These are phyloP conservation scores for Phytopythium cucurbitacearum DNA, from an alignment of 352 stramenopile genomes.

Conservation along the genomic window DNA sequence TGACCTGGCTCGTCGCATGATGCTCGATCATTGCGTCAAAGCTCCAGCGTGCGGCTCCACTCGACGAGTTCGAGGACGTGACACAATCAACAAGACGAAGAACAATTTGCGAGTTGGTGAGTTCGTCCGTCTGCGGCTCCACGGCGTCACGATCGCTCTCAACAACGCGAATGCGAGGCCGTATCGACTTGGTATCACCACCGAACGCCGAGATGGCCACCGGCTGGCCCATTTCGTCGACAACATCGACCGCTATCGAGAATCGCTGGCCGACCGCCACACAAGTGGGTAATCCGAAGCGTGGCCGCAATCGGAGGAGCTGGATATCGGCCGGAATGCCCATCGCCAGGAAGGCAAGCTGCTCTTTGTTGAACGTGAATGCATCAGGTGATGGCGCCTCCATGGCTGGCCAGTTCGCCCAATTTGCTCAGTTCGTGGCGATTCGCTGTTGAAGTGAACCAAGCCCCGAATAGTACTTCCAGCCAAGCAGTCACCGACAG, in stretches of 20 bases:
- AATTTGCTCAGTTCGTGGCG: too few species aligned
- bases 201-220: conserved; percentile 5
- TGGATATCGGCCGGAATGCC: conserved; percentile 12
- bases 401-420: neutral
- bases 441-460: too few species aligned
- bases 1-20: neutral
- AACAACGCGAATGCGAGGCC: neutral
- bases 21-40: neutral
- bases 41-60: neutral
- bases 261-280: conserved; percentile 23
- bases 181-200: neutral
- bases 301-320: conserved; percentile 41
- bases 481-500: too few species aligned
- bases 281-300: conserved; percentile 27
- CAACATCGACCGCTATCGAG: conserved; percentile 34
- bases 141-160: neutral
- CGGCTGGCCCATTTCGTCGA: conserved; percentile 54
- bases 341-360: conserved; percentile 9
- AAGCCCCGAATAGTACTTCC: too few species aligned
- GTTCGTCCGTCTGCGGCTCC: too few species aligned
- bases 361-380: conserved; percentile 10
- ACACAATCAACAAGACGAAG: too few species aligned
- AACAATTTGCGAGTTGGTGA: too few species aligned
- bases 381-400: neutral
- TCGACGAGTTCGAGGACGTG: too few species aligned